Evolutionary conservation across 495 filamentous ascomycete genomes (phyloP).

Genomic region (Tetracladium marchalianum): DNA sequence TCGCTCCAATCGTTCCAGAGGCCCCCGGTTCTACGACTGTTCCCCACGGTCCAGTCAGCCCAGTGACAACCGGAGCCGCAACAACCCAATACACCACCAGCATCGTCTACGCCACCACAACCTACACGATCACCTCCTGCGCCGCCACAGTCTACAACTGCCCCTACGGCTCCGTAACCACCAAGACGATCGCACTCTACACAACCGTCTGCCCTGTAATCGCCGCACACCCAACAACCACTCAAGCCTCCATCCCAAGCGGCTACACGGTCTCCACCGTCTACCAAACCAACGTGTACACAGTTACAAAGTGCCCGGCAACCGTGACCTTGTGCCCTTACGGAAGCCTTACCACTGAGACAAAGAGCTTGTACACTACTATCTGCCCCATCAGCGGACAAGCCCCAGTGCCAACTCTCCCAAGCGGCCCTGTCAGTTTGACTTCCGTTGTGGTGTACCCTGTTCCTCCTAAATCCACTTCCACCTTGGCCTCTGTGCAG

Average conservation of each 20-base stretch:
- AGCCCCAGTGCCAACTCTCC: not conserved
- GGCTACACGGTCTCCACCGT: conserved; percentile 12
- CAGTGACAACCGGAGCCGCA: too few species aligned
- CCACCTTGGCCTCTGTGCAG: too few species aligned
- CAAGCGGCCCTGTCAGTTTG: not conserved
- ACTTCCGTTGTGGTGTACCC: too few species aligned
- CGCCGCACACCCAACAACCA: conserved; percentile 10
- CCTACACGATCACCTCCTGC: conserved; percentile 47
- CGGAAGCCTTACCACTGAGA: conserved; percentile 20
- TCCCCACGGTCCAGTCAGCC: too few species aligned
- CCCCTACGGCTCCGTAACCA: conserved; percentile 33
- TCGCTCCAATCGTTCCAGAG: too few species aligned
- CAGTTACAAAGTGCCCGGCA: conserved; percentile 41
- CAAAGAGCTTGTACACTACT: conserved; percentile 15
- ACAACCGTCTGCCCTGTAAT: conserved; percentile 35
- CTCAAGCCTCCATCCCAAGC: not conserved
- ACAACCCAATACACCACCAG: conserved; percentile 22
- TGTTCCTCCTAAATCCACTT: too few species aligned
- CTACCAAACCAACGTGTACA: conserved; percentile 19
- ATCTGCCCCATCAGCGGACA: conserved; percentile 5
- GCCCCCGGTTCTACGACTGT: too few species aligned
- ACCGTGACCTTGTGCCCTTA: conserved; percentile 50
- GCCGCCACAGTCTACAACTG: conserved; percentile 45
- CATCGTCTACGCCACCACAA: conserved; percentile 44
- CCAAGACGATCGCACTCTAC: conserved; percentile 25